phyloP scores from a whole-genome alignment of 2,329 filamentous ascomycete species.

The Chaetomium globosum region DNA sequence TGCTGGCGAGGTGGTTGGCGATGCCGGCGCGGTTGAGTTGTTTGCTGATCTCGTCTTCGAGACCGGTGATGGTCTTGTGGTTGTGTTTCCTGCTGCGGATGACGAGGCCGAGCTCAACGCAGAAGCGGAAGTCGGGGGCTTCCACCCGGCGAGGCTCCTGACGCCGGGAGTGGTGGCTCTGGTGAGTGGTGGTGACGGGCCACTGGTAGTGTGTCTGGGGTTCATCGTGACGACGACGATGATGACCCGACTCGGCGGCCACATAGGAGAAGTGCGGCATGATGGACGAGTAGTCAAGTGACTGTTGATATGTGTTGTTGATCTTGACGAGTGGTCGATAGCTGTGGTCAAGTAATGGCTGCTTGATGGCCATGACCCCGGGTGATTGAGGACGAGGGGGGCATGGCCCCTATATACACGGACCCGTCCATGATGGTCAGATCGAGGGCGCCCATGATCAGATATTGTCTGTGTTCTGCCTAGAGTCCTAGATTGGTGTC shows the following conservation, averaged over 20 bases:
- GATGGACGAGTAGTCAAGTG: constrained; percentile 2
- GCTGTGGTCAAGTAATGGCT: not conserved
- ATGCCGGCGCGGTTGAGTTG: constrained; percentile 28
- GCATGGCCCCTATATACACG: constrained; percentile 21
- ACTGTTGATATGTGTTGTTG: not conserved
- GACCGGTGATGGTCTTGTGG: constrained; percentile 27
- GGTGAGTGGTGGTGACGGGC: not conserved
- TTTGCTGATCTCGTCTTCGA: constrained; percentile 33
- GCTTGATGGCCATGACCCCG: not conserved
- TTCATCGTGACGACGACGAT: constrained; percentile 6
- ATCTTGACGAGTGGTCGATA: not conserved
- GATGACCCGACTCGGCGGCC: constrained; percentile 4
- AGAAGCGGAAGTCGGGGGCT: constrained; percentile 35
- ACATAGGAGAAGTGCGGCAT: constrained; percentile 29
- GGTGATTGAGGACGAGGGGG: constrained; percentile 6
- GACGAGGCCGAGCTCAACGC: constrained; percentile 34
- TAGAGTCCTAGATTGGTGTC: constrained; percentile 18
- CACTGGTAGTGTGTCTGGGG: constrained; percentile 7
- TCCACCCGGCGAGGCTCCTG: constrained; percentile 5
- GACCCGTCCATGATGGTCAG: constrained; percentile 13
- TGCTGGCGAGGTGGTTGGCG: constrained; percentile 26
- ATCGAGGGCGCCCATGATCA: constrained; percentile 4
- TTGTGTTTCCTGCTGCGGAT: constrained; percentile 34
- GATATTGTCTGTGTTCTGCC: constrained; percentile 21
- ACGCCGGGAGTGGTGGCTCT: not conserved